phyloP scores from a whole-genome alignment of 2,329 filamentous ascomycete species.

The Penicillium sp. region DNA sequence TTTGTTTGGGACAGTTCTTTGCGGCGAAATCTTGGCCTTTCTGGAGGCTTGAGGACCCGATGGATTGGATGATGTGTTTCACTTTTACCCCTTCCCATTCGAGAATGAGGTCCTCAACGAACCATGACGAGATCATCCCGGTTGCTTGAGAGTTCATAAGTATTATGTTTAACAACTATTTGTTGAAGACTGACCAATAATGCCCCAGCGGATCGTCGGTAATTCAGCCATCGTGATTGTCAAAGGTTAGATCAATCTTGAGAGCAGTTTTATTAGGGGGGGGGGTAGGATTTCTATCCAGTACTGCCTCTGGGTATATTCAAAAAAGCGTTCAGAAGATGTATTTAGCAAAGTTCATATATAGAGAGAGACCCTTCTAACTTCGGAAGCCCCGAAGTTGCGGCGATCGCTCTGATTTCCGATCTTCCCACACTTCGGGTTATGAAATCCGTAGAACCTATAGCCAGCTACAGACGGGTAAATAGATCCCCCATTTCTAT shows the following conservation, averaged over 20 bases:
- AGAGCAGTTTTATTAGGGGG: too few species aligned
- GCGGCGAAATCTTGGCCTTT: slow-evolving; percentile 50
- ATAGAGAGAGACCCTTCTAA: too few species aligned
- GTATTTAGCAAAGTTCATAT: too few species aligned
- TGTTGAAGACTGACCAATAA: slow-evolving; percentile 12
- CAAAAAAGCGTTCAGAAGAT: too few species aligned
- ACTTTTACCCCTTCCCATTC: slow-evolving; percentile 45
- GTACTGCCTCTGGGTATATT: too few species aligned
- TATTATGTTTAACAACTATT: neutral
- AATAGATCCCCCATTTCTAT: neutral
- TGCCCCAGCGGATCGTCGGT: slow-evolving; percentile 15
- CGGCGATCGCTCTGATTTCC: neutral
- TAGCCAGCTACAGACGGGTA: neutral
- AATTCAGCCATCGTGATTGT: neutral
- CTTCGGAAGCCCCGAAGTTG: neutral
- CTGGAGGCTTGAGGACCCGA: slow-evolving; percentile 49
- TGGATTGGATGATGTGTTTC: slow-evolving; percentile 51
- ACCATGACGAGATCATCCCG: slow-evolving; percentile 55
- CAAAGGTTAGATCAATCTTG: neutral
- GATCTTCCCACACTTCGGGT: neutral
- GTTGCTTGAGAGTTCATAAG: slow-evolving; percentile 38
- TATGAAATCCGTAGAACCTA: neutral
- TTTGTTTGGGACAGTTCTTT: slow-evolving; percentile 31
- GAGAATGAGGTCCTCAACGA: slow-evolving; percentile 52
- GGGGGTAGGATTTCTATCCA: too few species aligned